Evolutionary conservation across 306 rosid species (phyloP).

Genomic region (Fagus sylvatica): DNA sequence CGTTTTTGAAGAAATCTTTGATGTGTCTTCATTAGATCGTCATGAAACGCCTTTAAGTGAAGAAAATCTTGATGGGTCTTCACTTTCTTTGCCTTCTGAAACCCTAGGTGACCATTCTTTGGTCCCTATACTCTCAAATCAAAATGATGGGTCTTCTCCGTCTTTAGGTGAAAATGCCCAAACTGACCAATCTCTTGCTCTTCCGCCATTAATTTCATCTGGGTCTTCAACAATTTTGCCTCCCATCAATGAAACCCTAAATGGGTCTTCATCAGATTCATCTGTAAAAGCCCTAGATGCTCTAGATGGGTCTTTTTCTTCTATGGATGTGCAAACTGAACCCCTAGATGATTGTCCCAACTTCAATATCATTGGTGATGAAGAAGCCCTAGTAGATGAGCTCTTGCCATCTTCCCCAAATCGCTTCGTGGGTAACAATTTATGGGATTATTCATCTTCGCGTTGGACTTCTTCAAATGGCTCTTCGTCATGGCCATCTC

Average conservation of each 20-base stretch:
- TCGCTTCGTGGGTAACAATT: not conserved
- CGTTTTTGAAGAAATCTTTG: not conserved
- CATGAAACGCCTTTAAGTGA: conserved; percentile 7
- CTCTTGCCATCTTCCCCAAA: conserved; percentile 8
- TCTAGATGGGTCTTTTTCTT: conserved; percentile 7
- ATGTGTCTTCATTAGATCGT: not conserved
- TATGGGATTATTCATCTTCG: conserved; percentile 3
- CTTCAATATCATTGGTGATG: not conserved
- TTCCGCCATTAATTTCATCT: not conserved
- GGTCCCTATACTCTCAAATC: conserved; percentile 6
- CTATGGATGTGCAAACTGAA: not conserved
- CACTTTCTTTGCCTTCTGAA: conserved; percentile 1
- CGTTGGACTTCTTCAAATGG: conserved; percentile 8
- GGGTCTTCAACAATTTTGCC: conserved; percentile 2
- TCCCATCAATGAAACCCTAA: not conserved
- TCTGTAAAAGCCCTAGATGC: not conserved
- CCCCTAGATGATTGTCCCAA: not conserved
- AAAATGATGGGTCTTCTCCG: conserved; percentile 5
- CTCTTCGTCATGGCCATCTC: conserved; percentile 6
- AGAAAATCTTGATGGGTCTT: conserved; percentile 18
- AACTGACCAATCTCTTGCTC: conserved; percentile 1
- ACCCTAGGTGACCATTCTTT: conserved; percentile 20
- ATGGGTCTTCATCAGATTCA: not conserved
- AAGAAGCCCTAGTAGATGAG: conserved; percentile 11
- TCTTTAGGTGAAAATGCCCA: conserved; percentile 23